Evolutionary conservation across 306 rosid genomes (phyloP).

Genomic region (Trifolium dubium): DNA sequence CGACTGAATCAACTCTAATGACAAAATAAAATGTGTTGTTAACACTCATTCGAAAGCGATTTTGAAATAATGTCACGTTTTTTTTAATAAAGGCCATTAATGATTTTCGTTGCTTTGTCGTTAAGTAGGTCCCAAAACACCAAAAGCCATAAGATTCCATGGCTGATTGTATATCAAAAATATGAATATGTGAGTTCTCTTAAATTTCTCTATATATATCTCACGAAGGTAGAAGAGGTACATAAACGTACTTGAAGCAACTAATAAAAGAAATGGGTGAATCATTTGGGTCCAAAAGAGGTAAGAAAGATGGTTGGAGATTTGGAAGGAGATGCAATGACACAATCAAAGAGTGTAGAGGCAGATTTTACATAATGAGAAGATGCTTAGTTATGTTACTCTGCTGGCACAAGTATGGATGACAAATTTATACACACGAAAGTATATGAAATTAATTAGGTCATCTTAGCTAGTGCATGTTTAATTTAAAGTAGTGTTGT

Average conservation of each 20-base stretch:
- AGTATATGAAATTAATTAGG: too few relatives aligned
- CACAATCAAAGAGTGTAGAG: slow-evolving; percentile 39
- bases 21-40: background rate
- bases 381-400: slow-evolving; percentile 45
- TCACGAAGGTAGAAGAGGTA: too few relatives aligned
- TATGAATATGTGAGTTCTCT: too few relatives aligned
- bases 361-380: slow-evolving; percentile 51
- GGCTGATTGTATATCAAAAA: too few relatives aligned
- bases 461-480: too few relatives aligned
- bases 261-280: slow-evolving; percentile 30
- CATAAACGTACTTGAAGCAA: too few relatives aligned
- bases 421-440: background rate
- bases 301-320: slow-evolving; percentile 6
- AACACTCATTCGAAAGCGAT: background rate
- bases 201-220: too few relatives aligned
- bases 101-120: background rate
- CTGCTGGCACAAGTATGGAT: slow-evolving; percentile 50
- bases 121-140: background rate
- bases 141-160: too few relatives aligned
- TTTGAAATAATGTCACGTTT: background rate
- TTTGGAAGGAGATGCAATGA: slow-evolving; percentile 37
- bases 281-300: slow-evolving; percentile 7
- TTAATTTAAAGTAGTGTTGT: too few relatives aligned
- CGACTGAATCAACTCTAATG: too few relatives aligned
- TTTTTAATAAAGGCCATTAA: background rate